Base-by-base conservation (phyloP, 495 filamentous ascomycete genomes). In the Patellaria atrata region DNA sequence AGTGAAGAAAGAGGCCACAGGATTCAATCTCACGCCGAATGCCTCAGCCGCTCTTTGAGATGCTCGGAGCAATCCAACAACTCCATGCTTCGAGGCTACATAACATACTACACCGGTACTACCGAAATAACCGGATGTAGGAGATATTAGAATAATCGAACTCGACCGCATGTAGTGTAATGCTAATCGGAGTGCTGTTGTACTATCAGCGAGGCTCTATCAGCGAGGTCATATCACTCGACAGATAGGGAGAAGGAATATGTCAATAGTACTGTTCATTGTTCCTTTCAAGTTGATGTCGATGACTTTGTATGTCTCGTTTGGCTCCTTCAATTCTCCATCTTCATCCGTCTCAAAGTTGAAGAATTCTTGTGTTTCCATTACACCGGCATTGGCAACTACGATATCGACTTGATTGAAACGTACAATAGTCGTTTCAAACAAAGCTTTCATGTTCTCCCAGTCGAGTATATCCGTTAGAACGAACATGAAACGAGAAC, bases 391-490 rank as follows among this genome's bases (percentile, higher is more conserved):
- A 27, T 65, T 67, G 22, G 64, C 63, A 22, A 68, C 60, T 13
- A 66, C 65, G 34, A 61, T 55, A 40, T 70, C 66, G 21, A 70
- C 63, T 3, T 52, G 57, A 5, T 61, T 58, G 39, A 58, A 60
- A 13, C 35, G 45, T 12, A 56, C 33, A 15, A 56, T 45, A 3
- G 59, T 55, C 15, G 53, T 35, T 22, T 53, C 51, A 47, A 67
- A 70, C 10, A 66, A 38, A 5, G 40, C 45, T 20, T 49, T 47
- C 11, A 63, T 47, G 20, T 57, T 58, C 11, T 44, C 25, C 63
- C 64, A 70, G 5, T 53, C 40, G 5, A 48, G 46, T 3, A 70
- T 61, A 40, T 68, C 50, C 4, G 58, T 52, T 23, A 53, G 21
- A 3, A 57, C 19, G 35, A 58, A 65, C 12, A 53, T 13, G 4